Percentiles rank a stretch among this genome's conserved stretches.
Evolutionary conservation across 257 asterid species (phyloP).

Genomic region (Capsicum baccatum): DNA sequence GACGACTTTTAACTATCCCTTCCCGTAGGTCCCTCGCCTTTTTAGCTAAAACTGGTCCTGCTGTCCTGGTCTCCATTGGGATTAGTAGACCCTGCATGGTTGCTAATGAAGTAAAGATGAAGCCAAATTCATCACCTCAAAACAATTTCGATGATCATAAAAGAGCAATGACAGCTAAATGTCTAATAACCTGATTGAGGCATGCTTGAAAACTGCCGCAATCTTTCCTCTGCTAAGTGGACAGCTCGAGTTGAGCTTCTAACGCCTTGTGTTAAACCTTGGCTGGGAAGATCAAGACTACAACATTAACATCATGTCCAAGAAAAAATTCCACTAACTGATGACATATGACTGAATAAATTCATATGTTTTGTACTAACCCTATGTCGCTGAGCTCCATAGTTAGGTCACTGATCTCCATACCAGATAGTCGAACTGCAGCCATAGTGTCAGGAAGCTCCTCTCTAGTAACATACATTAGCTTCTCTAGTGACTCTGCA

Average conservation of each 20-base stretch:
- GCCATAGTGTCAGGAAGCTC: constrained; percentile 97
- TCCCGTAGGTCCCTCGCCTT: constrained; percentile 62
- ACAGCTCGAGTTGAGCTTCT: constrained; percentile 82
- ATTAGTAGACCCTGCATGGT: constrained; percentile 56
- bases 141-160: constrained; percentile 20
- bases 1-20: constrained; percentile 74
- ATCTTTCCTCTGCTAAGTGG: constrained; percentile 76
- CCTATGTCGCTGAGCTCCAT: constrained; percentile 95
- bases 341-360: constrained; percentile 1
- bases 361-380: constrained; percentile 41
- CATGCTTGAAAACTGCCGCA: constrained; percentile 63
- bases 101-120: constrained; percentile 79
- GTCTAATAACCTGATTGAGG: constrained; percentile 61
- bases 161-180: background rate
- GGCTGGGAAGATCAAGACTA: constrained; percentile 47
- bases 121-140: constrained; percentile 46
- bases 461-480: constrained; percentile 81
- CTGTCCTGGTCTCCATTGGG: constrained; percentile 48
- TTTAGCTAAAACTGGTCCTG: constrained; percentile 67
- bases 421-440: constrained; percentile 90
- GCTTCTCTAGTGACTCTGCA: constrained; percentile 78
- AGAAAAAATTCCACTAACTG: background rate
- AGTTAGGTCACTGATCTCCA: constrained; percentile 93
- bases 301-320: background rate
- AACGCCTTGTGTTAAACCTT: constrained; percentile 82